Conservation (phyloP, 495 filamentous ascomycete species). For the Staphylotrichum longicolle region DNA sequence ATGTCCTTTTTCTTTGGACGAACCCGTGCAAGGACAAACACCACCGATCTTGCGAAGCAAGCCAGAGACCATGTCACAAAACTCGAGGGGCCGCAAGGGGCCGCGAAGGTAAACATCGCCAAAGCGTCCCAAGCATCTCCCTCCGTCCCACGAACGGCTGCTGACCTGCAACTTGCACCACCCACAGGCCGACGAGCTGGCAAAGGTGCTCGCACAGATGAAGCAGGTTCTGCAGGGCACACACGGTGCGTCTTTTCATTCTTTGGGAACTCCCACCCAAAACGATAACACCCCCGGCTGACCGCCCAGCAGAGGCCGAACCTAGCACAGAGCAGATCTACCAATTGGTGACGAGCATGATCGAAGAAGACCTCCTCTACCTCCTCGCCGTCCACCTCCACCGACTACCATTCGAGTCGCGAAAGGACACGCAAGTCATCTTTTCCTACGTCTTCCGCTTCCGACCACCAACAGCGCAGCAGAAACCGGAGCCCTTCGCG, state of each 20-base stretch:
- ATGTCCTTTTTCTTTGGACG: slow-evolving; percentile 95
- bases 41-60: slow-evolving; percentile 50
- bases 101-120: slow-evolving; percentile 44
- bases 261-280: background rate
- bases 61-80: slow-evolving; percentile 54
- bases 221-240: slow-evolving; percentile 82
- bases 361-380: slow-evolving; percentile 84
- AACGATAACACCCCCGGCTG: slow-evolving; percentile 1
- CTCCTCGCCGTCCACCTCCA: slow-evolving; percentile 75
- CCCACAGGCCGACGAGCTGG: slow-evolving; percentile 52
- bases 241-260: slow-evolving; percentile 54
- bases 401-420: slow-evolving; percentile 86
- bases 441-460: slow-evolving; percentile 86
- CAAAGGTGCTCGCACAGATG: slow-evolving; percentile 75
- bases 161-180: slow-evolving; percentile 7
- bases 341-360: slow-evolving; percentile 71
- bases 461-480: slow-evolving; percentile 56
- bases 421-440: slow-evolving; percentile 86
- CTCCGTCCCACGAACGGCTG: no score
- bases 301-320: slow-evolving; percentile 65
- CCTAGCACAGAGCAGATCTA: slow-evolving; percentile 81
- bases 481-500: slow-evolving; percentile 69
- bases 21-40: slow-evolving; percentile 58
- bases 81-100: slow-evolving; percentile 51
- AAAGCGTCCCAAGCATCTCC: slow-evolving; percentile 8